These are phyloP conservation scores for Aaosphaeria pasadenensis DNA, from an alignment of 2,329 filamentous ascomycete genomes.

Conservation along the genomic window DNA sequence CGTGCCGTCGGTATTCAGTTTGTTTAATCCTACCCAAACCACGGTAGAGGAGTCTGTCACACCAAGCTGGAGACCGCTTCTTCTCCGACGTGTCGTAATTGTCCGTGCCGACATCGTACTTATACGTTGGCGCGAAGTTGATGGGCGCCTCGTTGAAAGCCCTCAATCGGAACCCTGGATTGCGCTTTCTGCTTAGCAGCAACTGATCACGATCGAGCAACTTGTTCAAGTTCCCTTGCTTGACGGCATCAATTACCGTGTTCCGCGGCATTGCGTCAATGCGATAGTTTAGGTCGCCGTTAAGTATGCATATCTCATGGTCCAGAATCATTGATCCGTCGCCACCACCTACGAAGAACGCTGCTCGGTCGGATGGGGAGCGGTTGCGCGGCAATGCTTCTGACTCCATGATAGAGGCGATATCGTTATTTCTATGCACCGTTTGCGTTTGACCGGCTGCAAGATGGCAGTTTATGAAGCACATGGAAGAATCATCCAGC, in stretches of 20 bases:
- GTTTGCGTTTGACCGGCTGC: constrained; percentile 92
- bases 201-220: constrained; percentile 92
- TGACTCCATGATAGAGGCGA: constrained; percentile 83
- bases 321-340: constrained; percentile 94
- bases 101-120: constrained; percentile 95
- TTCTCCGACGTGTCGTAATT: constrained; percentile 95
- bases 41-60: constrained; percentile 86
- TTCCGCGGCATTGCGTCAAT: constrained; percentile 97
- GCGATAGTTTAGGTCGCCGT: constrained; percentile 96
- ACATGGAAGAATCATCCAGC: constrained; percentile 89
- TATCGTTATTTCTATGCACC: constrained; percentile 85
- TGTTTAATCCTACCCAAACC: constrained; percentile 81
- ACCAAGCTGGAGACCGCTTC: constrained; percentile 92
- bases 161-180: constrained; percentile 83
- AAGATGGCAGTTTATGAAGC: constrained; percentile 96
- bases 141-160: constrained; percentile 91
- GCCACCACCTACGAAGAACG: constrained; percentile 85
- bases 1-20: constrained; percentile 82
- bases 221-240: constrained; percentile 75
- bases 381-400: constrained; percentile 69
- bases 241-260: constrained; percentile 82
- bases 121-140: constrained; percentile 93
- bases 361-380: constrained; percentile 63
- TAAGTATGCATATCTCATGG: constrained; percentile 94
- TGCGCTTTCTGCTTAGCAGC: constrained; percentile 81